Evolutionary conservation across 202 grass and related monocot species (phyloP).

Genomic region (Zoysia matrella): DNA sequence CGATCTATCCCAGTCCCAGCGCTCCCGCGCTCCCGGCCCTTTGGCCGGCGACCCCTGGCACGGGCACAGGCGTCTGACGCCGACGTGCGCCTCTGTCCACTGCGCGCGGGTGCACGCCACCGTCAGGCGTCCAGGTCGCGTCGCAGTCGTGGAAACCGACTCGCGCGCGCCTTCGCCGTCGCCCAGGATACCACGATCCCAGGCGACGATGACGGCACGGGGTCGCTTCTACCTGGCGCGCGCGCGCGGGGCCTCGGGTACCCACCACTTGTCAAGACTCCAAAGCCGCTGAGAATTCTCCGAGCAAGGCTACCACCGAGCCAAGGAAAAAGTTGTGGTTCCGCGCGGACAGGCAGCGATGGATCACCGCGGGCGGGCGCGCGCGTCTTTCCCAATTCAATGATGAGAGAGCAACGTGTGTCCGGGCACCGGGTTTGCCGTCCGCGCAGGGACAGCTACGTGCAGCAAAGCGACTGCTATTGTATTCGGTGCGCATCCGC

Average conservation of each 20-base stretch:
- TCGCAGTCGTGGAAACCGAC: conserved; percentile 41
- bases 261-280: neutral
- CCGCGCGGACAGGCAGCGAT: no score
- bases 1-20: neutral
- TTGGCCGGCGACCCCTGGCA: no score
- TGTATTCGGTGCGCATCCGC: neutral
- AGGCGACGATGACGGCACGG: conserved; percentile 35
- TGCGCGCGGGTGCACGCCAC: conserved; percentile 29
- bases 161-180: conserved; percentile 42
- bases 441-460: neutral
- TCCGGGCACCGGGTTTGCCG: neutral
- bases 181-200: conserved; percentile 43
- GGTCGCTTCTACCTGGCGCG: neutral
- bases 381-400: no score
- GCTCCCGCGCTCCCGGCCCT: no score
- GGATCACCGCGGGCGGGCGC: no score
- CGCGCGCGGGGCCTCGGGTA: neutral
- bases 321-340: no score
- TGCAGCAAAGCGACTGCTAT: neutral
- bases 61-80: no score
- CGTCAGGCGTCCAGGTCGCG: neutral
- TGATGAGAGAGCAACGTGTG: conserved; percentile 5
- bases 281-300: conserved; percentile 7
- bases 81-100: no score
- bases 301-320: no score